Percentiles rank a stretch among this genome's conserved stretches.
These are phyloP conservation scores for Eragrostis tef DNA, from an alignment of 202 grass and related monocot genomes.

Conservation along the genomic window DNA sequence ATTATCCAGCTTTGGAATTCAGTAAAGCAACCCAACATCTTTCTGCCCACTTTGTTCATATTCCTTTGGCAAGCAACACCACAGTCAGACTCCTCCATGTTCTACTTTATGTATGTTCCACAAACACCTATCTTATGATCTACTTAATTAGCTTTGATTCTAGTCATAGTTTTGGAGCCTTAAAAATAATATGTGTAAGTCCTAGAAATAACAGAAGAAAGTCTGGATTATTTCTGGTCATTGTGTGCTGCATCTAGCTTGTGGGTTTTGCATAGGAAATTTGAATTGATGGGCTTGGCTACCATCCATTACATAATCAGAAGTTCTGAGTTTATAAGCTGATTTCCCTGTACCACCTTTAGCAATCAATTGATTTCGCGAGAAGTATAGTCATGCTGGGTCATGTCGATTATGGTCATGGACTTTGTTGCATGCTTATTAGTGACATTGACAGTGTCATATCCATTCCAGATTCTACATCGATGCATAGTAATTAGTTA, in stretches of 20 bases:
- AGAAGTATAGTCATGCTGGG: neutral
- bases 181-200: neutral
- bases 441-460: neutral
- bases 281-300: constrained; percentile 23
- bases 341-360: neutral
- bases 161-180: neutral
- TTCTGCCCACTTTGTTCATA: constrained; percentile 89
- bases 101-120: constrained; percentile 81
- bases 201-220: constrained; percentile 18
- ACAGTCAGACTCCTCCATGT: constrained; percentile 93
- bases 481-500: constrained; percentile 4
- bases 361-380: constrained; percentile 16
- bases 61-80: constrained; percentile 99
- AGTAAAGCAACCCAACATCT: constrained; percentile 81
- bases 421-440: constrained; percentile 13
- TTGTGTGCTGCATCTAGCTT: neutral
- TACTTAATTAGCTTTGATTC: constrained; percentile 18
- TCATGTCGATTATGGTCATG: constrained; percentile 22
- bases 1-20: constrained; percentile 76
- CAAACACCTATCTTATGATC: constrained; percentile 18
- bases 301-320: constrained; percentile 14
- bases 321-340: constrained; percentile 12
- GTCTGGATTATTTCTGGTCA: neutral
- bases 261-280: neutral
- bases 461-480: constrained; percentile 10